These are phyloP conservation scores for Mucor circinelloides DNA, from an alignment of 371 early-diverging fungal genomes.

Conservation along the genomic window DNA sequence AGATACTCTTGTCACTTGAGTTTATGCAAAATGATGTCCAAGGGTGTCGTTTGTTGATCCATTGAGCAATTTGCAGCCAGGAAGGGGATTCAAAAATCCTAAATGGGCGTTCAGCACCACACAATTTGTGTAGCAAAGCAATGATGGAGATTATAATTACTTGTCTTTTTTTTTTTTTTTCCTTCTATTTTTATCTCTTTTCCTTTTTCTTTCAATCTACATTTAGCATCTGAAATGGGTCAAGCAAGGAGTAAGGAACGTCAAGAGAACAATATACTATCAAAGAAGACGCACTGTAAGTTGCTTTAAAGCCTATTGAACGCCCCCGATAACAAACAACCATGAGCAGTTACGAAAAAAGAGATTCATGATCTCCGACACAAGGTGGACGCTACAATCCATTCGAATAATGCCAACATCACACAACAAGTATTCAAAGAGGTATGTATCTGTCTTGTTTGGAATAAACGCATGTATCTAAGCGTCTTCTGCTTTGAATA, in stretches of 20 bases:
- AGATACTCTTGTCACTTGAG: neutral
- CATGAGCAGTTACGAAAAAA: slow-evolving; percentile 59
- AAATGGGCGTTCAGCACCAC: neutral
- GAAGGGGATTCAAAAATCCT: neutral
- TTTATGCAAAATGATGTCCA: neutral
- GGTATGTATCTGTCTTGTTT: slow-evolving; percentile 37
- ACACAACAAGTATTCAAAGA: slow-evolving; percentile 77
- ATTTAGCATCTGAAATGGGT: slow-evolving; percentile 39
- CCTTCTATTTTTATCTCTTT: neutral
- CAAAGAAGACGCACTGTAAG: slow-evolving; percentile 61
- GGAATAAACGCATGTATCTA: neutral
- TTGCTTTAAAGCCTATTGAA: no score
- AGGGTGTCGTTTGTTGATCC: no score
- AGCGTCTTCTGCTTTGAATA: slow-evolving; percentile 69
- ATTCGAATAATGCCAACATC: slow-evolving; percentile 67
- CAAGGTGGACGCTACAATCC: slow-evolving; percentile 60
- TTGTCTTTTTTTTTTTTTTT: neutral
- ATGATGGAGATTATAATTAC: neutral
- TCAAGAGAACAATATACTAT: slow-evolving; percentile 33
- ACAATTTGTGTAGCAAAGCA: neutral
- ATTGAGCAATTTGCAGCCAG: neutral
- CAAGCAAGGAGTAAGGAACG: slow-evolving; percentile 59
- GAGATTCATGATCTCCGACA: slow-evolving; percentile 70
- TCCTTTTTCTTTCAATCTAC: neutral
- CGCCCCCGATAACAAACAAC: neutral